phyloP scores from a whole-genome alignment of 495 filamentous ascomycete genomes.

The Aspergillus hancockii region DNA sequence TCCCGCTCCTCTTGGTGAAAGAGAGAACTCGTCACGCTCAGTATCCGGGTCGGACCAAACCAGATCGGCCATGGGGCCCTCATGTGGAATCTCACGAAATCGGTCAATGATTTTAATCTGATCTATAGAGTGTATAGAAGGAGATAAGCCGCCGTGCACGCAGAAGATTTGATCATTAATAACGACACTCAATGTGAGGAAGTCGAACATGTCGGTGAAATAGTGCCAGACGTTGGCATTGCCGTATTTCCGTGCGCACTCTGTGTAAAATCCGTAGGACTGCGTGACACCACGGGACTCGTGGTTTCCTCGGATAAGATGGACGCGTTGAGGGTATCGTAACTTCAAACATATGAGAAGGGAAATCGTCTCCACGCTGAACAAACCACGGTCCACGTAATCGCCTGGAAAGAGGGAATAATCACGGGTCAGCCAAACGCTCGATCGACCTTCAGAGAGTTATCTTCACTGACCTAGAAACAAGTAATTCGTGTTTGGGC shows the following conservation, averaged over 20 bases:
- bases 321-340: conserved; percentile 86
- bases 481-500: conserved; percentile 96
- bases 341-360: conserved; percentile 93
- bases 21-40: conserved; percentile 92
- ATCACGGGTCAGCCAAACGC: not conserved
- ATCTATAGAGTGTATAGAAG: conserved; percentile 96
- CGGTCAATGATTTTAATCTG: conserved; percentile 99
- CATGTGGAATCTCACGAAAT: conserved; percentile 96
- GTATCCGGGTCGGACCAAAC: conserved; percentile 98
- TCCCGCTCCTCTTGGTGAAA: conserved; percentile 89
- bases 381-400: conserved; percentile 96
- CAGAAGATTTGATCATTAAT: conserved; percentile 99
- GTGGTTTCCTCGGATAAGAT: conserved; percentile 94
- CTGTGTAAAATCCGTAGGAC: conserved; percentile 98
- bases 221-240: conserved; percentile 99
- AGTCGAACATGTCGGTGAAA: conserved; percentile 99
- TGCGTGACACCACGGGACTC: conserved; percentile 97
- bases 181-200: conserved; percentile 91
- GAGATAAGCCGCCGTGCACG: conserved; percentile 92
- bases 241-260: conserved; percentile 95
- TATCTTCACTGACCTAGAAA: conserved; percentile 72
- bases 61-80: conserved; percentile 98
- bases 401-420: conserved; percentile 59
- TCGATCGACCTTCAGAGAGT: not conserved
- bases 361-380: conserved; percentile 96